Evolutionary conservation across 345 rosid species (phyloP), one percentile per base, ranked within the genome.

Genomic region (Odontarrhena argentea): DNA sequence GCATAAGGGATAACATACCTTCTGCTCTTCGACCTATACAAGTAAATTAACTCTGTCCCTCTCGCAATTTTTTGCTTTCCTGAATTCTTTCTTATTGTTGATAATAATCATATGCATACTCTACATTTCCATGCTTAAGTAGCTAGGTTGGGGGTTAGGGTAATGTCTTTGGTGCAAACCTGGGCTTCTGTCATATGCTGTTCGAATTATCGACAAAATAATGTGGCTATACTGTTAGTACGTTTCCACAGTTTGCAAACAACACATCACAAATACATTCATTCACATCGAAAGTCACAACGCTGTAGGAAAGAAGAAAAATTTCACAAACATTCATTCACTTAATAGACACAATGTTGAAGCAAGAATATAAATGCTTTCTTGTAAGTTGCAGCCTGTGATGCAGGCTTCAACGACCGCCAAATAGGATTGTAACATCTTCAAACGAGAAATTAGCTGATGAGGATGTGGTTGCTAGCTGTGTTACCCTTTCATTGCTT

Each of bases 401-500:
- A 30, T 46, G 15, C 42, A 38, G 36, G 11, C 34, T 38, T 50
- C 8, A 65, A 12, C 58, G 70, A 42, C 51, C 61, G 8, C 24
- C 62, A 41, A 2, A 66, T 15, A 66, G 54, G 35, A 66, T 2
- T 15, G 70, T 55, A 43, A 51, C 30, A 65, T 51, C 60, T 28
- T 65, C 69, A 65, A 51, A 64, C 13, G 59, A 49, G 59, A 64
- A 64, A 51, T 64, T 64, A 52, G 69, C 69, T 52, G 69, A 64
- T 52, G 59, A 25, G 8, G 69, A 53, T 28, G 68, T 60, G 1
- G 68, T 13, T 35, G 61, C 25, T 34, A 28, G 3, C 14, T 63
- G 71, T 28, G 74, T 73, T 49, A 56, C 54, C 26, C 18, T 57
- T 12, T 28, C 71, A 60, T 47, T 35, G 77, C 69, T 51, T 58